Percentiles rank a stretch among this genome's conserved stretches.
These are phyloP conservation scores for Leucocoprinus sp. DNA, from an alignment of 768 basidiomycete species.

Conservation along the genomic window DNA sequence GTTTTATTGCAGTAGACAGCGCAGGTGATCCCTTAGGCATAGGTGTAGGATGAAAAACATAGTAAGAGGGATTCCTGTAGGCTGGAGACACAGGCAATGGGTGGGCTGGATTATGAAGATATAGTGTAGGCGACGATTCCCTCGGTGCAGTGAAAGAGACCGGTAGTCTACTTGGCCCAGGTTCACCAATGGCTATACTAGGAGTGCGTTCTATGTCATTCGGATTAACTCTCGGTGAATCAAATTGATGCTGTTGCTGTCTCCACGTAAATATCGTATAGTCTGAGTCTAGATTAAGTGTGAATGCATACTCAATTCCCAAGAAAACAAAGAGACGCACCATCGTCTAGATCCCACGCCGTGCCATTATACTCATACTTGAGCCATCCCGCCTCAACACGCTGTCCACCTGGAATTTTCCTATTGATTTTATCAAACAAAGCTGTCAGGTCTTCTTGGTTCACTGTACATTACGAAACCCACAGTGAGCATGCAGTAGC, in stretches of 20 bases:
- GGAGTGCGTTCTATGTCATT: not conserved
- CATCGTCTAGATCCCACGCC: conserved; percentile 87
- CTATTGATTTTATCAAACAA: conserved; percentile 67
- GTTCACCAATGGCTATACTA: conserved; percentile 3
- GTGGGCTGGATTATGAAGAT: conserved; percentile 52
- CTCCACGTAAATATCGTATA: conserved; percentile 83
- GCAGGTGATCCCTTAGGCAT: conserved; percentile 19
- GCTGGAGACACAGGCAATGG: conserved; percentile 53
- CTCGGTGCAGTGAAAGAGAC: conserved; percentile 16
- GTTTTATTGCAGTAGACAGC: conserved; percentile 1
- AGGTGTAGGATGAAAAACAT: conserved; percentile 48
- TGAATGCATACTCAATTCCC: not conserved
- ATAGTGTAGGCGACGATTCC: conserved; percentile 40
- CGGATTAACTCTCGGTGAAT: conserved; percentile 6
- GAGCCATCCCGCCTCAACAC: conserved; percentile 72
- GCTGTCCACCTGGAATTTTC: conserved; percentile 49
- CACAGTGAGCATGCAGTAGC: conserved; percentile 1
- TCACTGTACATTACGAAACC: conserved; percentile 36
- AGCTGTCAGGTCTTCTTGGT: conserved; percentile 54
- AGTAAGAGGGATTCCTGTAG: conserved; percentile 67
- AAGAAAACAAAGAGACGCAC: conserved; percentile 31
- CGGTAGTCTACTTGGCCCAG: conserved; percentile 8
- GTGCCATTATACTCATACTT: conserved; percentile 79
- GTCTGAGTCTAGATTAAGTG: conserved; percentile 53
- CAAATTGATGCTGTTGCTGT: conserved; percentile 26